These are phyloP conservation scores for Fusarium sp. DNA, from an alignment of 2,329 filamentous ascomycete genomes.

Conservation along the genomic window DNA sequence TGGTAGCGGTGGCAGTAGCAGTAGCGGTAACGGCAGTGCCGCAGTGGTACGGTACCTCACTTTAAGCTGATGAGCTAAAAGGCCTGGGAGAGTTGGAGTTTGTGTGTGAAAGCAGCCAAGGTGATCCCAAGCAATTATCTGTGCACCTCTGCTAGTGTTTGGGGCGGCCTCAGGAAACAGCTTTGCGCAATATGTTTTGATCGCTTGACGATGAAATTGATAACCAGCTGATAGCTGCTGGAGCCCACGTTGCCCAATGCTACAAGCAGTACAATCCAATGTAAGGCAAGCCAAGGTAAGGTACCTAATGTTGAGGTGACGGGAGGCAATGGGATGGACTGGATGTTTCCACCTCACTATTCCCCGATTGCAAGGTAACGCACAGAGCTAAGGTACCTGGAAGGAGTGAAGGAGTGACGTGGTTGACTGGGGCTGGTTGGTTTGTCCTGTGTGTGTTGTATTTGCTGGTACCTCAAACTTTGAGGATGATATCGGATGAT, in stretches of 20 bases:
- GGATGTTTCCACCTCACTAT: slow-evolving; percentile 36
- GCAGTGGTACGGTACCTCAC: slow-evolving; percentile 6
- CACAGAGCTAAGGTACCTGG: slow-evolving; percentile 18
- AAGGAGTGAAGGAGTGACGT: slow-evolving; percentile 36
- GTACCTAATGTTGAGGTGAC: neutral
- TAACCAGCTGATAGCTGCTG: neutral
- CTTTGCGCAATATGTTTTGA: slow-evolving; percentile 2
- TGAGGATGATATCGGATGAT: neutral
- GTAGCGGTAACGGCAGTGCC: slow-evolving; percentile 10
- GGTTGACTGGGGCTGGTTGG: slow-evolving; percentile 34
- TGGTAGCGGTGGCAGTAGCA: slow-evolving; percentile 7
- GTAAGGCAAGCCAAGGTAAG: neutral
- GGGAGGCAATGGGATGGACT: neutral
- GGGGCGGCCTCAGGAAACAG: slow-evolving; percentile 16
- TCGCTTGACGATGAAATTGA: slow-evolving; percentile 1
- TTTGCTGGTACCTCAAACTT: neutral
- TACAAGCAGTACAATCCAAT: neutral
- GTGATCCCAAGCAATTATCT: slow-evolving; percentile 17
- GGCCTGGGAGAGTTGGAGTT: neutral
- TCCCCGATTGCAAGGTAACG: slow-evolving; percentile 30
- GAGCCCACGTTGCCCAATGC: slow-evolving; percentile 22
- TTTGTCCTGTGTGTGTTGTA: slow-evolving; percentile 9
- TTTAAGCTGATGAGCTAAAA: neutral
- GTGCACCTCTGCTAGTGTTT: slow-evolving; percentile 20
- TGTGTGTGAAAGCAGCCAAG: neutral